Conservation (phyloP, 2,329 filamentous ascomycete genomes). For the Cladosporium halotolerans region DNA sequence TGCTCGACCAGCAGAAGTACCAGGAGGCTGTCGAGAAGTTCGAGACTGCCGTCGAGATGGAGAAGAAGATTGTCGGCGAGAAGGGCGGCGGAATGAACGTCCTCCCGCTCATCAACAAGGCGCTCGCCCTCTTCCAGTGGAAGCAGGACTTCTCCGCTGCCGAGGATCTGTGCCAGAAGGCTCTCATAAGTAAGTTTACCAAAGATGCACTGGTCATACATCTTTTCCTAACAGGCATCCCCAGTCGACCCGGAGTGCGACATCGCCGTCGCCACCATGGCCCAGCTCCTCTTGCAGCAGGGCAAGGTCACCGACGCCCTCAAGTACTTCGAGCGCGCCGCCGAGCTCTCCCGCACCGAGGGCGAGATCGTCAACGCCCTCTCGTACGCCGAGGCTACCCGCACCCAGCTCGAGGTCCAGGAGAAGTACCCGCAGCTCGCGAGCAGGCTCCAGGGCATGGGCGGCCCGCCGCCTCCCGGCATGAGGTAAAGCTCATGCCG, state of each 20-base stretch:
- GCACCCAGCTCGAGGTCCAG: constrained; percentile 78
- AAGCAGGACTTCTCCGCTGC: constrained; percentile 94
- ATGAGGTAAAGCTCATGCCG: constrained; percentile 1
- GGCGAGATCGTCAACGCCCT: constrained; percentile 94
- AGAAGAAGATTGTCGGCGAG: constrained; percentile 64
- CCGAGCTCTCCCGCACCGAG: constrained; percentile 88
- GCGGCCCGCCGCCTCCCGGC: constrained; percentile 14
- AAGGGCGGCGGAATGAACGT: constrained; percentile 97
- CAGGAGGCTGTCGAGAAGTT: constrained; percentile 96
- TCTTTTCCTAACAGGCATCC: constrained; percentile 1
- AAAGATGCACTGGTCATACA: not conserved
- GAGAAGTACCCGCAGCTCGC: constrained; percentile 50
- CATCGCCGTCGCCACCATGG: constrained; percentile 97
- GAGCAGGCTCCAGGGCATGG: constrained; percentile 42
- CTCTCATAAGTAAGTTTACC: constrained; percentile 76
- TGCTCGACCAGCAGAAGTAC: constrained; percentile 94
- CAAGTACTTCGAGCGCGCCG: constrained; percentile 93
- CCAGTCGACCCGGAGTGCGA: constrained; percentile 96
- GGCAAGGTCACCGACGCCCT: constrained; percentile 94
- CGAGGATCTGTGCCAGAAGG: constrained; percentile 94
- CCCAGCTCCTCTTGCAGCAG: constrained; percentile 92
- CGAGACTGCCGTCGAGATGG: constrained; percentile 96
- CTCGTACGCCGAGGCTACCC: constrained; percentile 92
- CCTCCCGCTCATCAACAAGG: constrained; percentile 96
- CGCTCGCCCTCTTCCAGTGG: constrained; percentile 93